phyloP scores from a whole-genome alignment of 306 rosid species.

The Gleditsia sinensis region DNA sequence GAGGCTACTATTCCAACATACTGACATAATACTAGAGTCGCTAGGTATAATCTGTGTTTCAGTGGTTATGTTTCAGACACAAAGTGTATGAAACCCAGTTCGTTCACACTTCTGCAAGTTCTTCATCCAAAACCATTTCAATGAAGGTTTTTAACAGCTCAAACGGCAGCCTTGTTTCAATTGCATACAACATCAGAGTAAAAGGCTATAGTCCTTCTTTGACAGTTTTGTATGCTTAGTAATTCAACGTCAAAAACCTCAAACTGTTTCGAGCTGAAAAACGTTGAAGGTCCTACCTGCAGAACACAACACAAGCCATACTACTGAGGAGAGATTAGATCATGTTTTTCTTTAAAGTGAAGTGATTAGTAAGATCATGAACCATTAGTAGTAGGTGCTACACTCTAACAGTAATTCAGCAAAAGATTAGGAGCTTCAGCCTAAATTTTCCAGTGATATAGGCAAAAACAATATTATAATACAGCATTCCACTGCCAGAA shows the following conservation, averaged over 20 bases:
- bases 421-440: too few species aligned
- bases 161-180: conserved; percentile 28
- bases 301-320: conserved; percentile 29
- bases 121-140: not conserved
- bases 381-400: not conserved
- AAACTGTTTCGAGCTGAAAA: conserved; percentile 92
- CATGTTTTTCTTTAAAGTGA: not conserved
- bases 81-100: not conserved
- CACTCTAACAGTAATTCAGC: too few species aligned
- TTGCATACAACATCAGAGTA: conserved; percentile 89
- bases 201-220: conserved; percentile 84
- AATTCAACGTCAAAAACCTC: conserved; percentile 96
- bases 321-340: not conserved
- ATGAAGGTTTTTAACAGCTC: not conserved
- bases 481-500: not conserved
- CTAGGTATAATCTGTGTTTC: not conserved
- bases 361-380: too few species aligned
- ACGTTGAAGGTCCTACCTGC: conserved; percentile 99
- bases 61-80: not conserved
- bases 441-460: not conserved
- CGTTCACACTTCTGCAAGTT: not conserved
- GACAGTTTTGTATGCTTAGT: conserved; percentile 72
- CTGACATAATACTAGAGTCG: conserved; percentile 3
- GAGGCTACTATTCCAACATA: not conserved
- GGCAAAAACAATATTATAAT: not conserved